phyloP scores from a whole-genome alignment of 2,329 filamentous ascomycete genomes.

The Neoscytalidium dimidiatum region DNA sequence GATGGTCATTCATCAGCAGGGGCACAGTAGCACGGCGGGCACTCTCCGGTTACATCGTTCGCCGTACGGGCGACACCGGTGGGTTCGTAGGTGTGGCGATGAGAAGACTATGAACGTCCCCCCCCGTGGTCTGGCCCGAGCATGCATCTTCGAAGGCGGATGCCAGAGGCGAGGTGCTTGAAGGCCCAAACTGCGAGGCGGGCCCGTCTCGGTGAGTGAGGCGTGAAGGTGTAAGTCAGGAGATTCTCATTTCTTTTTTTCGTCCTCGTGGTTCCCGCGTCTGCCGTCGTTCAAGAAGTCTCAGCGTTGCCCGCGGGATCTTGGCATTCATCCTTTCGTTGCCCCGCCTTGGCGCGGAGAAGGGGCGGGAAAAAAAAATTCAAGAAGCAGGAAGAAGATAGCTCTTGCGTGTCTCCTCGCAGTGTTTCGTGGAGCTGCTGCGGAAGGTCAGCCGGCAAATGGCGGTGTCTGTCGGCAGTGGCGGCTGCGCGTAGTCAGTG shows the following conservation, averaged over 20 bases:
- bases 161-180: no score
- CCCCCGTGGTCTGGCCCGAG: no score
- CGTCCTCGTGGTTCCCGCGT: not conserved
- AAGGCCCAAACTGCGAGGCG: not conserved
- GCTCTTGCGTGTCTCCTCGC: not conserved
- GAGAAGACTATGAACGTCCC: no score
- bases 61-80: no score
- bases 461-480: not conserved
- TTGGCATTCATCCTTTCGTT: not conserved
- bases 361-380: not conserved
- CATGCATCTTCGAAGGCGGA: no score
- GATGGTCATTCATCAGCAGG: no score
- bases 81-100: no score
- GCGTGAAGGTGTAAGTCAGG: not conserved
- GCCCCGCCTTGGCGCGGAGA: no score
- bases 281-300: not conserved
- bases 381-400: not conserved
- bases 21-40: no score
- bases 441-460: not conserved
- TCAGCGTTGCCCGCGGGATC: no score
- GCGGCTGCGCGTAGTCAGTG: not conserved
- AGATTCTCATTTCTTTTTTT: not conserved
- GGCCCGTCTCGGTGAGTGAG: no score
- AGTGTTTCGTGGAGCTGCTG: not conserved
- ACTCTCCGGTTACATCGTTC: no score